These are phyloP conservation scores for Colletotrichum lini DNA, from an alignment of 2,329 filamentous ascomycete species.

Conservation along the genomic window DNA sequence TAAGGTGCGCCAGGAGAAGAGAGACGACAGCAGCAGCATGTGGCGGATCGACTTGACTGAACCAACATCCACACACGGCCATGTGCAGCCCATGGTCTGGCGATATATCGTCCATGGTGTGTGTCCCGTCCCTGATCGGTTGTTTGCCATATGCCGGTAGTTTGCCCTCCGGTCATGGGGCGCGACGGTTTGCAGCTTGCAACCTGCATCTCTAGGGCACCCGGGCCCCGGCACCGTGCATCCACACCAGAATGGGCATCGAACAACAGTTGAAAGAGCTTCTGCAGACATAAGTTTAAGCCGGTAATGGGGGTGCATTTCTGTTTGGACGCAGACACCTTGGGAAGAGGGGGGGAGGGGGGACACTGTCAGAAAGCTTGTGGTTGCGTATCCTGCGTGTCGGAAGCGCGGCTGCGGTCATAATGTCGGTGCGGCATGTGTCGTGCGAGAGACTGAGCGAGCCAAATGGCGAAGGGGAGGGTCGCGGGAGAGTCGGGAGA, in stretches of 20 bases:
- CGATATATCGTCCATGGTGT: not conserved
- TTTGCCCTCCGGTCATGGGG: conserved; percentile 24
- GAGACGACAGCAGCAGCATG: not conserved
- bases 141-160: conserved; percentile 9
- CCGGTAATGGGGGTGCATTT: not conserved
- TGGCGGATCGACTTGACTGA: not conserved
- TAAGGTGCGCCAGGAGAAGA: not conserved
- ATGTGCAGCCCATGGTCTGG: not conserved
- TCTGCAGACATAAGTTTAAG: conserved; percentile 2
- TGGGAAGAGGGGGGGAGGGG: not conserved
- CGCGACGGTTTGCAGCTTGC: conserved; percentile 32
- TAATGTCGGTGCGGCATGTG: not conserved
- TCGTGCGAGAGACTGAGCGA: not conserved
- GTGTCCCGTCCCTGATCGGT: not conserved
- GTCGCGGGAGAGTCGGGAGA: not conserved
- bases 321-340: not conserved
- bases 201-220: conserved; percentile 16
- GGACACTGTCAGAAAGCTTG: not conserved
- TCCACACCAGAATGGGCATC: conserved; percentile 18
- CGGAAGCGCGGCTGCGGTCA: not conserved
- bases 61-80: not conserved
- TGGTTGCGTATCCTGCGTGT: not conserved
- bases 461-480: not conserved
- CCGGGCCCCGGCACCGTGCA: conserved; percentile 24
- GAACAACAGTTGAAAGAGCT: conserved; percentile 15